Evolutionary conservation across 495 filamentous ascomycete species (phyloP), one percentile per base, ranked within the genome.

Genomic region (Xylaria venustula): DNA sequence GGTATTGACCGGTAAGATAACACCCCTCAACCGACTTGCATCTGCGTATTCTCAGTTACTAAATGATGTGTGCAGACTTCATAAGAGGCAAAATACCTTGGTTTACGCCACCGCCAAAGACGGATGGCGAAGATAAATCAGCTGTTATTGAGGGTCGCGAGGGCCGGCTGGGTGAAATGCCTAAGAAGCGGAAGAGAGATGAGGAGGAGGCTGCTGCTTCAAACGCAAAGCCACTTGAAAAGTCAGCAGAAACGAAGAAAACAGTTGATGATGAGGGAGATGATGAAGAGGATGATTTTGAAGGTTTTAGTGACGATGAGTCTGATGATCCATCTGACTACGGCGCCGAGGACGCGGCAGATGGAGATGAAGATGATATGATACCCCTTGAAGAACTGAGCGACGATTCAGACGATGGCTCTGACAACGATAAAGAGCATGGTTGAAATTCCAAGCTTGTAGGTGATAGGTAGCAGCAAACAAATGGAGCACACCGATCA

Each of bases 31-130:
- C 11, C n/a, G 32, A 45, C 2, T 41, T 34, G 12, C 17, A 9
- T 11, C 20, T 37, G 30, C 23, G 54, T 25, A 26, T n/a, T n/a
- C 0, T 77, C 96, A 66, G 12, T 59, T 44, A 11, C 56, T 59
- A 36, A 59, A 14, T 50, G 6, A 32, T 22, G n/a, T 2, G 22
- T 42, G 25, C 12, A 70, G 94, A 98, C 65, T 98, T 98, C 66
- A 84, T 98, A 61, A 77, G 94, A 50, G 94, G 94, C 32, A 97
- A 96, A 74, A 86, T 96, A 19, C 94, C 94, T 7, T 98, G 94
- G 94, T 98, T 90, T 70, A 93, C 90, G 4, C 86, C 90, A 15
- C 87, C 91, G 7, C 94, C 94, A 15, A 71, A 83, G 7, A 69
- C 74, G 26, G 83, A 84, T 64, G 86, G 75, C 8, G 80, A 77